A percentile compares a stretch with the other conserved stretches of the same genome.
phyloP scores from a whole-genome alignment of 768 basidiomycete species.

The Clavulina sp. region DNA sequence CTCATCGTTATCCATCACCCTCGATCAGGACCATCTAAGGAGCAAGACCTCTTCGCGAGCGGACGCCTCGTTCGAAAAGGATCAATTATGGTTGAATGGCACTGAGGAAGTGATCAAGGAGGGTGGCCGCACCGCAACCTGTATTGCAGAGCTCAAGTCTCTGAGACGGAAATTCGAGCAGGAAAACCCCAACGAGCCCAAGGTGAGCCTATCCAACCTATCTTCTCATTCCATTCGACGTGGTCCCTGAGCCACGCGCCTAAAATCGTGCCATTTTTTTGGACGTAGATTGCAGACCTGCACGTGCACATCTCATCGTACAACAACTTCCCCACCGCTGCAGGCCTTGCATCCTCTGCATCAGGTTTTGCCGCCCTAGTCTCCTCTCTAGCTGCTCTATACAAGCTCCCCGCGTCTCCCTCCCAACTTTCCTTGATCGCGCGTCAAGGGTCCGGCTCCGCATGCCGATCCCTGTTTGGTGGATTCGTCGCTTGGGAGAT shows the following conservation, averaged over 20 bases:
- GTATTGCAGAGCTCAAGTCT: conserved; percentile 72
- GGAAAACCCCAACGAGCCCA: conserved; percentile 41
- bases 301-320: conserved; percentile 78
- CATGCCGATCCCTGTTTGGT: conserved; percentile 92
- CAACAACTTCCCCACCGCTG: conserved; percentile 99
- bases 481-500: conserved; percentile 94
- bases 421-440: conserved; percentile 84
- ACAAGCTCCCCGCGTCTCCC: conserved; percentile 56
- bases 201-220: conserved; percentile 30
- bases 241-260: not conserved
- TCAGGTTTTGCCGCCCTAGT: conserved; percentile 94
- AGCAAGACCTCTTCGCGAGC: conserved; percentile 87
- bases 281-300: conserved; percentile 42
- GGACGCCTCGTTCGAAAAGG: conserved; percentile 51
- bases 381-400: conserved; percentile 73
- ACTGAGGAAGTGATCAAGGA: conserved; percentile 75
- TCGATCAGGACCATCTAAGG: conserved; percentile 88
- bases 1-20: conserved; percentile 93
- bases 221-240: not conserved
- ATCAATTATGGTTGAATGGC: conserved; percentile 90
- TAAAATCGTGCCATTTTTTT: not conserved
- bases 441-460: conserved; percentile 93
- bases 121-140: conserved; percentile 61
- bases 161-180: conserved; percentile 63
- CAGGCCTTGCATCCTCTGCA: conserved; percentile 92